These are phyloP conservation scores for Coniochaeta prunicola DNA, from an alignment of 2,329 filamentous ascomycete genomes.

Conservation along the genomic window DNA sequence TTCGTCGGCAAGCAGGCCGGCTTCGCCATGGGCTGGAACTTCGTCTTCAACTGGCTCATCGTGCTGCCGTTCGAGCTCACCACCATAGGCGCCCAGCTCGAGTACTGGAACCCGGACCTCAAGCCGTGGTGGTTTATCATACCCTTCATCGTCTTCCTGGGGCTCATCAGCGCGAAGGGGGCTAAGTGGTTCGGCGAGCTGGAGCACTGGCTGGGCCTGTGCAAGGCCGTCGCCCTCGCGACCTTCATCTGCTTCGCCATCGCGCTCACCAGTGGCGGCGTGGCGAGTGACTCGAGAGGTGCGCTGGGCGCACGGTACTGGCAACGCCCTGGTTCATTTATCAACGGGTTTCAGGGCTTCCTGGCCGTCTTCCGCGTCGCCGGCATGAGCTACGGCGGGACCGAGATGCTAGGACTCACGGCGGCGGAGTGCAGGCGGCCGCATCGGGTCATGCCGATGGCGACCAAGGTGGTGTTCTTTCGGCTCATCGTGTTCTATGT, in stretches of 20 bases:
- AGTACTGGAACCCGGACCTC: conserved; percentile 19
- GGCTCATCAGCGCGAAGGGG: conserved; percentile 36
- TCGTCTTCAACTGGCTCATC: conserved; percentile 26
- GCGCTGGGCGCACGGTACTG: conserved; percentile 46
- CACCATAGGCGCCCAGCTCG: conserved; percentile 22
- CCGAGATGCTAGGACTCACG: conserved; percentile 36
- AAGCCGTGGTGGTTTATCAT: conserved; percentile 24
- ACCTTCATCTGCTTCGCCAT: conserved; percentile 52
- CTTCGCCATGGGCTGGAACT: conserved; percentile 33
- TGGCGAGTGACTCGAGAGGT: conserved; percentile 32
- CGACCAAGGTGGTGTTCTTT: conserved; percentile 30
- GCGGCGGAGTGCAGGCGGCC: conserved; percentile 34
- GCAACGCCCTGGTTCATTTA: conserved; percentile 36
- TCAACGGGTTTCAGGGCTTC: conserved; percentile 31
- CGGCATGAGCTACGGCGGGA: conserved; percentile 36
- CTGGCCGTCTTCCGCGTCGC: conserved; percentile 35
- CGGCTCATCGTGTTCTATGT: conserved; percentile 32
- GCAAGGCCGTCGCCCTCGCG: conserved; percentile 43
- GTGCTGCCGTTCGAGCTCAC: conserved; percentile 30
- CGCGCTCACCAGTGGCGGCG: conserved; percentile 41
- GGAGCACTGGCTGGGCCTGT: conserved; percentile 43
- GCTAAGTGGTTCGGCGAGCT: conserved; percentile 38
- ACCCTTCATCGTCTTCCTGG: conserved; percentile 30
- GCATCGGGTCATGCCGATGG: conserved; percentile 25
- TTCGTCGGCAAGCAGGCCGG: conserved; percentile 30